Evolutionary conservation across 2,329 filamentous ascomycete genomes (phyloP), one percentile per base, ranked within the genome.

Genomic region (Bipolaris victoriae): DNA sequence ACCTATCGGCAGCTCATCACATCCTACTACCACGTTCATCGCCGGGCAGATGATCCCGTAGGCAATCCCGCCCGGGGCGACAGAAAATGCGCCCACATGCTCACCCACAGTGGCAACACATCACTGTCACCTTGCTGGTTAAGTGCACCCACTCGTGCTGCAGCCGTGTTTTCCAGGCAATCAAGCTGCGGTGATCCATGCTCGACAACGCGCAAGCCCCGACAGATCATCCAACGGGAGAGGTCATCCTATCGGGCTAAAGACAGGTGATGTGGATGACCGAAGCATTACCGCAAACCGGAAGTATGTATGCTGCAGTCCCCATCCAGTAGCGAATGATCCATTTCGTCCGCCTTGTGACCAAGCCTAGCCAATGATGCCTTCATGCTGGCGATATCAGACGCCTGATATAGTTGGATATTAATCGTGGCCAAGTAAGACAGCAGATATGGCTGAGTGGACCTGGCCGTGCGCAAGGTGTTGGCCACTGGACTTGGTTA

Each of bases 261-360:
- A 53, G n/a, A 46, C 13, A 39, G 33, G n/a, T 39, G 43, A 31
- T 49, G 48, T 51, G 50, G 7, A 22, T 35, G 55, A 39, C 55
- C 54, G 54, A 60, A 33, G 57, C 49, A 45, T 36, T 20, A 13
- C 49, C 52, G 24, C 48, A 41, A 35, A 50, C 33, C 45, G 45
- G 40, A 39, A 37, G 40, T 29, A 43, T 11, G 47, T 29, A 43
- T 9, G 47, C 29, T 57, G 49, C 45, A 16, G 36, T 24, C 29
- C 45, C 41, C 26, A 39, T 48, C 41, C 55, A 51, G 58, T 58
- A 61, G 55, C 58, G 55, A 58, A 35, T 29, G 50, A 52, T 52
- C 39, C 44, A 44, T 24, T 33, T 45, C 54, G 33, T 49, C 50
- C 50, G 31, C 58, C 55, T 31, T 58, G 46, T 22, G 16, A 9